Evolutionary conservation across 371 early-diverging fungal genomes (phyloP), one percentile per base, ranked within the genome.

Genomic region (Funneliformis caledonium): DNA sequence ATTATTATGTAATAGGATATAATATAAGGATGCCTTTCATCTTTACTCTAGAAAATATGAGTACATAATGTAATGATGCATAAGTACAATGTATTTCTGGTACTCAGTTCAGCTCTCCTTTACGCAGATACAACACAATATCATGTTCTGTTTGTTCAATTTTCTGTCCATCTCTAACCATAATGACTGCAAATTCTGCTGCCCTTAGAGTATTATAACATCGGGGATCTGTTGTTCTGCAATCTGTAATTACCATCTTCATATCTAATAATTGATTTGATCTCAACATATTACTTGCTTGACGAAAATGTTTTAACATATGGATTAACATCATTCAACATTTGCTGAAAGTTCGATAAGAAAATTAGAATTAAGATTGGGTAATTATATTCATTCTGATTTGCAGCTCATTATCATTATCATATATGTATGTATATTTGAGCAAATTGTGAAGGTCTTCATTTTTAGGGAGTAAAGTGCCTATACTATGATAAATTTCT

Each of bases 401-500:
- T 3, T 60, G 2, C 2, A 78, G 0, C n/a, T 81, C 81, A 60
- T 64, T 31, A 11, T 31, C 50, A 31, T 79, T 22, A 67, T 83
- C 81, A 77, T 78, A 78, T 8, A 83, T 60, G 61, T 83, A 83
- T 19, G n/a, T n/a, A n/a, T n/a, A n/a, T 74, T 72, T 26, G 81
- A 81, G 4, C 64, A 60, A 73, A 83, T 47, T 10, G 19, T 11
- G 78, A 73, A n/a, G n/a, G 14, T 42, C 14, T 16, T 37, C 42
- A 56, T 6, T 22, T 1, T 4, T 19, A 42, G 73, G 80, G 42
- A 47, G 14, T 16, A 80, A 22, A 11, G 77, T 12, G 42, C 80
- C 72, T 22, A 79, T 82, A 48, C 64, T 19, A 60, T 82, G 73
- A 64, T 77, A 77, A 10, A 81, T 45, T 31, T 26, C 62, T 19